Evolutionary conservation across 148 eudicot species (phyloP), one percentile per base, ranked within the genome.

Genomic region (Rhododendron ferrugineum): DNA sequence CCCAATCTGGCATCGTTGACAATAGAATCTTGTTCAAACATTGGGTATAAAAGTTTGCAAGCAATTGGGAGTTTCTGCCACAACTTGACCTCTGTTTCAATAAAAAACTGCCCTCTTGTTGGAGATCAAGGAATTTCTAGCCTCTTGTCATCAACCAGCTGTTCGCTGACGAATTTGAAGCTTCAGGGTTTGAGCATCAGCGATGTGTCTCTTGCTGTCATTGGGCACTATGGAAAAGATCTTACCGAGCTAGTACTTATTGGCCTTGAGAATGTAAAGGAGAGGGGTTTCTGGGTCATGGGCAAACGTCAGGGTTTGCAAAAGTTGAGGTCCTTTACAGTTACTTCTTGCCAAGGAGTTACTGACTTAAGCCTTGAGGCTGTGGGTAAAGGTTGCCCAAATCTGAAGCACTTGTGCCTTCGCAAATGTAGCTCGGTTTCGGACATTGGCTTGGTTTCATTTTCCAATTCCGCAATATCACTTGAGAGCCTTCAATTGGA

Each of bases 281-380:
- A 95, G 86, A 91, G 86, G 88, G 99, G 99, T 82, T 95, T 97
- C 88, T 97, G 99, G 98, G 96, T 91, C 52, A 93, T 95, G 99
- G 99, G 98, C 34, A 92, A 86, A 80, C 91, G 93, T 58, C 88
- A 88, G 68, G 97, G 98, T 82, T 88, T 96, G 86, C 95, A 93
- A 34, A 89, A 90, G 73, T 91, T 97, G 86, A 93, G 82, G 89
- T 91, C 95, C 26, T 86, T 93, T 54, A 82, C 88, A 0, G 83
- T 95, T 36, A 46, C 86, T 28, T 90, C 95, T 23, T 97, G 99
- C 91, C 85, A 79, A 11, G 98, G 98, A 86, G 90, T 96, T 26
- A 92, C 98, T 40, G 99, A 96, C 89, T 49, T 89, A 23, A 91
- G 94, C 20, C 85, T 95, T 62, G 98, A 92, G 85, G 91, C 99